A percentile compares a stretch with the other conserved stretches of the same genome.
phyloP scores from a whole-genome alignment of 805 yeast species.

The Candida peoriensis region DNA sequence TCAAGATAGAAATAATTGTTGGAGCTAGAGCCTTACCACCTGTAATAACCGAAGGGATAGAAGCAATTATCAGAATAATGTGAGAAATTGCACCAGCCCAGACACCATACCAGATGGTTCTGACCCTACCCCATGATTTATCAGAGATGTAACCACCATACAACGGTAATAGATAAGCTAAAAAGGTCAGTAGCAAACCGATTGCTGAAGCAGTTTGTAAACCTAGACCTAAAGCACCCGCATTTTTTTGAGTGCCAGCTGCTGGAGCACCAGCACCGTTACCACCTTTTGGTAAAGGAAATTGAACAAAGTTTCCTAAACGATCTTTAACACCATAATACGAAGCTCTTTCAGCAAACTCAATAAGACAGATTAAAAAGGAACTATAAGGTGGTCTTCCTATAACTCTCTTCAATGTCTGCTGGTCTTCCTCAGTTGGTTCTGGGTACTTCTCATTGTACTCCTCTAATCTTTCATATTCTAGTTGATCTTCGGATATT shows the following conservation, averaged over 20 bases:
- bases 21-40: slow-evolving; percentile 54
- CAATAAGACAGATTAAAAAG: slow-evolving; percentile 59
- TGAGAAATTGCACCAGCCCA: slow-evolving; percentile 58
- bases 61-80: slow-evolving; percentile 60
- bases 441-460: slow-evolving; percentile 18
- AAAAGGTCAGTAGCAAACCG: slow-evolving; percentile 71
- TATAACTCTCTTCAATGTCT: slow-evolving; percentile 29
- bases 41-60: slow-evolving; percentile 52
- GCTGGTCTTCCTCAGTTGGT: slow-evolving; percentile 44
- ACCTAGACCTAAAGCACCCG: slow-evolving; percentile 58
- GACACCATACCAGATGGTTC: slow-evolving; percentile 59
- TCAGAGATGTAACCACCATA: slow-evolving; percentile 75
- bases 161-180: slow-evolving; percentile 79
- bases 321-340: slow-evolving; percentile 76
- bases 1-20: slow-evolving; percentile 34
- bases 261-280: slow-evolving; percentile 29
- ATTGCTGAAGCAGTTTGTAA: slow-evolving; percentile 64
- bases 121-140: slow-evolving; percentile 66
- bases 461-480: slow-evolving; percentile 3
- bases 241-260: slow-evolving; percentile 18
- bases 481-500: slow-evolving; percentile 3
- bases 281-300: slow-evolving; percentile 34
- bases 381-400: slow-evolving; percentile 45
- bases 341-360: slow-evolving; percentile 76
- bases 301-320: slow-evolving; percentile 75